Base-by-base conservation (phyloP, 2,329 filamentous ascomycete genomes). In the Xylaria sp. region DNA sequence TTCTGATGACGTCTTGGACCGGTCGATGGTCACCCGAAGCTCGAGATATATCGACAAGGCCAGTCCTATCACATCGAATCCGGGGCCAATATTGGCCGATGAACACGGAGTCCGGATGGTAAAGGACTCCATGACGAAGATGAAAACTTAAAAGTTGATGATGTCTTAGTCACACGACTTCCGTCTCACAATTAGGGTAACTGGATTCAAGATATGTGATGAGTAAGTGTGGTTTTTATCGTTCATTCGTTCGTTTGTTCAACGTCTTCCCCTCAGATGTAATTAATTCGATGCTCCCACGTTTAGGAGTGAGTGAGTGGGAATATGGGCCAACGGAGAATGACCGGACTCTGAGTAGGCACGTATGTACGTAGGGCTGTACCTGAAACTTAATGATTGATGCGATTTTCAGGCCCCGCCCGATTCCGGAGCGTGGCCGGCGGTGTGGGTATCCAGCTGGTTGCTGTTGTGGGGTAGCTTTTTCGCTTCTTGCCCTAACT, bases 51-150 rank as follows among this genome's bases (percentile, higher is more conserved):
- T 90, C 72, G 94, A 97, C 73, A 99, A 87, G 9, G 95, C 95
- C 70, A 99, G 90, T 74, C 96, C 93, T 79, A 98, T 97, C 76
- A 97, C 95, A 84, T 99, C 95, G 85, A 98, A 99, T 67, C 95
- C 95, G 57, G 95, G 95, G 74, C 93, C 95, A 78, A 98, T 97
- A 85, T 98, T 98, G 83, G 95, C 95, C 70, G 94, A 97, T 68
- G 95, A 98, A 83, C 93, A 97, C 72, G 95, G 95, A 70, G 93
- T 93, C 82, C 87, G 89, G 85, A 94, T 92, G 74, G 86, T 83
- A 81, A 92, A 91, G 63, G 87, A 88, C 77, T 89, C 86, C 82
- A 85, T 85, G 23, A 13, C 62, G 64, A 56, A 18, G 45, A 43
- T 28, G 39, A 6, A 5, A 13, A 9, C 23, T 52, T 9, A 52